Evolutionary conservation across 164 flowering plant genomes (phyloP), one percentile per base, ranked within the genome.

Genomic region (Paratinospora sagittata): DNA sequence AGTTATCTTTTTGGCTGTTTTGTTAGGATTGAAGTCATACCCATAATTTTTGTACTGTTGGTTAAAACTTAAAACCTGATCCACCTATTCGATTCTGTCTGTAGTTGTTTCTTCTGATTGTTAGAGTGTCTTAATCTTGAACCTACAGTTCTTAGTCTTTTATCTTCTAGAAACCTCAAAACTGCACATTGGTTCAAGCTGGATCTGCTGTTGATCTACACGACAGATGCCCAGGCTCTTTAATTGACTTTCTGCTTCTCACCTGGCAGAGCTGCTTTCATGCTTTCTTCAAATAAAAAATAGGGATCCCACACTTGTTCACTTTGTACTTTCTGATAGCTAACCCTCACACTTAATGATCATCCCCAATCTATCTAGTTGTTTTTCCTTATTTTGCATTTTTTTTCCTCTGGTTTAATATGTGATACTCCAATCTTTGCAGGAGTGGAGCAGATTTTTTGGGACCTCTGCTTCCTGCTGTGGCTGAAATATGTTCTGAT

Each of bases 361-460:
- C 26, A 33, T 27, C n/a, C 34, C 41, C n/a, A 33, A 17, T 65
- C 39, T 64, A 64, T 27, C 36, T 27, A 26, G 19, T 1, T 70
- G 7, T 55, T 61, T 47, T 27, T 67, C n/a, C 16, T 67, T 17
- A 19, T 33, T 47, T 19, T 2, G 33, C 34, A 21, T 45, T 11
- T 47, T 11, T 36, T 58, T 55, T 64, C 64, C 66, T 55, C 63
- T 63, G 61, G 23, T 55, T 55, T 62, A 71, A 17, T 16, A 58
- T 13, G 33, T 67, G 66, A 39, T 58, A 26, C 52, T 68, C 57
- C 21, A 73, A 68, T 66, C 63, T 69, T 77, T 84, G 74, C 93
- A 96, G 99, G 87, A 96, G 98, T 84, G 99, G 99, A 72, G 98
- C 97, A 70, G 98, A 96, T 85, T 90, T 91, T 81, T 80, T 96